phyloP scores from a whole-genome alignment of 805 yeast species.

The Metschnikowia gelsemii region DNA sequence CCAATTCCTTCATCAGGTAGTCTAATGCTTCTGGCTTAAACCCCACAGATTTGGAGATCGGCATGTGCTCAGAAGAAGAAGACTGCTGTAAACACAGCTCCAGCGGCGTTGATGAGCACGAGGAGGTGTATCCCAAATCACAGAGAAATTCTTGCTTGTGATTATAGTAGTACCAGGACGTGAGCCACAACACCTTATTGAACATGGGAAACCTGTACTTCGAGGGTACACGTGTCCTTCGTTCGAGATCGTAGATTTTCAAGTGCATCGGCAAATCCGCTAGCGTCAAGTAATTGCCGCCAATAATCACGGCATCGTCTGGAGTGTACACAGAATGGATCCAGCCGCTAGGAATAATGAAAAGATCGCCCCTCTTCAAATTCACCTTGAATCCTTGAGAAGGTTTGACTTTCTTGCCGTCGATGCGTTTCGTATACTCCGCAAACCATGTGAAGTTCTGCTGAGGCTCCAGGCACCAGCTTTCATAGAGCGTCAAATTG shows the following conservation, averaged over 20 bases:
- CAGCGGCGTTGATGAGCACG: too few species aligned
- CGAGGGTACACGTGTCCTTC: constrained; percentile 66
- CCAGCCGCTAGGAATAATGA: constrained; percentile 90
- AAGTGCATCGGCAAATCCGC: constrained; percentile 64
- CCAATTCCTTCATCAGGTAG: too few species aligned
- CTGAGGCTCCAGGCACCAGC: constrained; percentile 69
- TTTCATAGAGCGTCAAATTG: constrained; percentile 60
- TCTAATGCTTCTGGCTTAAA: too few species aligned
- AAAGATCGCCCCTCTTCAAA: constrained; percentile 63
- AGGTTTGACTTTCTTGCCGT: constrained; percentile 31
- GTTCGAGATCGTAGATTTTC: constrained; percentile 60
- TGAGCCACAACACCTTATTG: constrained; percentile 65
- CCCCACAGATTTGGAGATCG: too few species aligned
- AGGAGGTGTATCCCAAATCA: constrained; percentile 15
- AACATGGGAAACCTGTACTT: constrained; percentile 80
- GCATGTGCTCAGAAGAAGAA: too few species aligned
- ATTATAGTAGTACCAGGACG: constrained; percentile 45
- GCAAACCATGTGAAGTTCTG: constrained; percentile 69
- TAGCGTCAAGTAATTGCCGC: constrained; percentile 81
- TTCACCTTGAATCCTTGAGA: constrained; percentile 52
- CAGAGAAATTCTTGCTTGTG: constrained; percentile 25
- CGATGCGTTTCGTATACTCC: constrained; percentile 39
- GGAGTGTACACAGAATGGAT: constrained; percentile 89
- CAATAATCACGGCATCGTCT: constrained; percentile 73
- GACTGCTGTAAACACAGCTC: too few species aligned